These are phyloP conservation scores for Exophiala lecanii-corni DNA, from an alignment of 2,329 filamentous ascomycete genomes.

Conservation along the genomic window DNA sequence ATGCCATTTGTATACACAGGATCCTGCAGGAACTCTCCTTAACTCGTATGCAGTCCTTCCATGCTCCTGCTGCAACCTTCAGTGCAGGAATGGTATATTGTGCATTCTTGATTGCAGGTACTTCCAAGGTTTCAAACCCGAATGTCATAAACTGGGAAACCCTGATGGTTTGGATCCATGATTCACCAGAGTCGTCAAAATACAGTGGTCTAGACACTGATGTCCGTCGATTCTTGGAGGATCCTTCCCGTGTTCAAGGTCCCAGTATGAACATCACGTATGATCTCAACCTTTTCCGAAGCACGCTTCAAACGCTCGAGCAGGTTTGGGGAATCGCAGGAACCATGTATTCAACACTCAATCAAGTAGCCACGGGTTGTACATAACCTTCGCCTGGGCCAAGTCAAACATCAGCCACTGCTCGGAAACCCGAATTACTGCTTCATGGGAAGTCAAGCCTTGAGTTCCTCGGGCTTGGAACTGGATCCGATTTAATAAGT, in stretches of 20 bases:
- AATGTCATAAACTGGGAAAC: slow-evolving; percentile 6
- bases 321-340: slow-evolving; percentile 7
- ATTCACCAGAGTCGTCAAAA: background rate
- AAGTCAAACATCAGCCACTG: too few relatives aligned
- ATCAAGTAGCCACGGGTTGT: background rate
- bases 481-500: too few relatives aligned
- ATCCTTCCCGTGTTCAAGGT: background rate
- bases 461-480: too few relatives aligned
- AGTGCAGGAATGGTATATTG: slow-evolving; percentile 41
- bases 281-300: slow-evolving; percentile 10
- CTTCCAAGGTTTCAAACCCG: slow-evolving; percentile 8
- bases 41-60: slow-evolving; percentile 41
- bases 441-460: too few relatives aligned
- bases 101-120: slow-evolving; percentile 38
- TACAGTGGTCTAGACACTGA: slow-evolving; percentile 1
- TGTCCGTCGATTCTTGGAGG: slow-evolving; percentile 4
- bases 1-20: slow-evolving; percentile 43
- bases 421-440: too few relatives aligned
- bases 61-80: slow-evolving; percentile 43
- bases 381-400: too few relatives aligned
- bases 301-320: slow-evolving; percentile 3
- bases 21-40: slow-evolving; percentile 42
- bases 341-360: background rate
- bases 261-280: slow-evolving; percentile 7
- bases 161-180: slow-evolving; percentile 3